Conservation (phyloP, 2,329 filamentous ascomycete genomes). For the Chaetomium sp. region DNA sequence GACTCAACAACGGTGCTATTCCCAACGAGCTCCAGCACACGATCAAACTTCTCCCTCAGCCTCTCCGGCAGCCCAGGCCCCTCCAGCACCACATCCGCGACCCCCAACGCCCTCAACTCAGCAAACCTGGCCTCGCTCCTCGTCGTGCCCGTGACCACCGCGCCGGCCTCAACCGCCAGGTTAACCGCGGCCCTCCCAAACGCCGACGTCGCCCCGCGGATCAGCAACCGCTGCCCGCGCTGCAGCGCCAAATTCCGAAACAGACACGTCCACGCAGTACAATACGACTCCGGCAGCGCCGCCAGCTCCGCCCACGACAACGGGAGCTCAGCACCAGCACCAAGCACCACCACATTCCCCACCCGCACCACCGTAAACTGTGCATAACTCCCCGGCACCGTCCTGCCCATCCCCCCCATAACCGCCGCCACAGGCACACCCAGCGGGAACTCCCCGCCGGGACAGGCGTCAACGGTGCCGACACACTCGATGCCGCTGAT, state of each 20-base stretch:
- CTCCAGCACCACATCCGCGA: slow-evolving; percentile 33
- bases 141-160: slow-evolving; percentile 45
- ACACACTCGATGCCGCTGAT: slow-evolving; percentile 48
- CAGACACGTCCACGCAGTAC: slow-evolving; percentile 45
- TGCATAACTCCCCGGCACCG: slow-evolving; percentile 44
- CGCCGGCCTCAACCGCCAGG: slow-evolving; percentile 37
- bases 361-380: slow-evolving; percentile 42
- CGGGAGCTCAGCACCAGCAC: slow-evolving; percentile 16
- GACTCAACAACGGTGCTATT: slow-evolving; percentile 46
- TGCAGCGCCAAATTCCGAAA: slow-evolving; percentile 43
- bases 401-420: slow-evolving; percentile 49
- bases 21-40: slow-evolving; percentile 44
- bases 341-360: slow-evolving; percentile 40
- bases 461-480: slow-evolving; percentile 44
- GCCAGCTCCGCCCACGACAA: slow-evolving; percentile 45
- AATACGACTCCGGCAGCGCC: slow-evolving; percentile 46
- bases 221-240: slow-evolving; percentile 41
- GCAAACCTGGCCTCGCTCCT: slow-evolving; percentile 38
- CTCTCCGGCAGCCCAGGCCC: slow-evolving; percentile 28
- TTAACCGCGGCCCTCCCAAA: slow-evolving; percentile 45
- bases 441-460: slow-evolving; percentile 38
- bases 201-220: slow-evolving; percentile 47
- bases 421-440: slow-evolving; percentile 43
- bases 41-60: slow-evolving; percentile 40
- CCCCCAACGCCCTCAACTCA: slow-evolving; percentile 39